Evolutionary conservation across 2,329 filamentous ascomycete genomes (phyloP).

Genomic region (Colletotrichum sansevieriae): DNA sequence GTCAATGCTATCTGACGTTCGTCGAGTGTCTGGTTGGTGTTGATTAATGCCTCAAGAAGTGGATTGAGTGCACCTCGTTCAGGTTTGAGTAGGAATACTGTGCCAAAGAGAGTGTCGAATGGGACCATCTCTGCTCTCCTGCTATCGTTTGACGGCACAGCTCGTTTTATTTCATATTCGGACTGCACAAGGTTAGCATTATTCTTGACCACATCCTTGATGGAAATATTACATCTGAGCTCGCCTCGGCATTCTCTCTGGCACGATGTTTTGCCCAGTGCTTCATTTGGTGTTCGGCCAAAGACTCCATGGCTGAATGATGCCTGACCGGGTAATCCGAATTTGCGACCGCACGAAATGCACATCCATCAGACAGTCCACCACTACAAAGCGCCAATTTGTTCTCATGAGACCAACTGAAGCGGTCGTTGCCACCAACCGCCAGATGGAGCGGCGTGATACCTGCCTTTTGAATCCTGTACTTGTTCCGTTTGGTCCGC

Average conservation of each 20-base stretch:
- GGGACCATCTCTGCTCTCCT: conserved; percentile 1
- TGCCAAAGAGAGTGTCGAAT: conserved; percentile 8
- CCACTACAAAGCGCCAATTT: neutral
- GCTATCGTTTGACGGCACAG: neutral
- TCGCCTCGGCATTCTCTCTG: neutral
- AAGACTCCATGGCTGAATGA: neutral
- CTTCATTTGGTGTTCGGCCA: neutral
- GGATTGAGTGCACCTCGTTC: neutral
- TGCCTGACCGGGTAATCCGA: neutral
- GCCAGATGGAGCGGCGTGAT: conserved; percentile 10
- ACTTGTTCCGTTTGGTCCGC: conserved; percentile 4
- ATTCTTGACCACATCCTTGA: neutral
- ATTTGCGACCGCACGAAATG: neutral
- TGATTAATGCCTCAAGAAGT: conserved; percentile 1
- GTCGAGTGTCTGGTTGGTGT: neutral
- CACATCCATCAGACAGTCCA: neutral
- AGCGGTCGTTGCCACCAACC: neutral
- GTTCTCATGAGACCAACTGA: neutral
- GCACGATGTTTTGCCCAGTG: neutral
- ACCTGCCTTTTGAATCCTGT: neutral
- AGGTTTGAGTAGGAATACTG: neutral
- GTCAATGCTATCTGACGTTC: neutral
- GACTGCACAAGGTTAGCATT: neutral
- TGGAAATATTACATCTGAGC: neutral
- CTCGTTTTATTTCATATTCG: conserved; percentile 1